Percentiles rank a stretch among this genome's conserved stretches.
Evolutionary conservation across 2,329 filamentous ascomycete genomes (phyloP).

Genomic region (Clarireedia paspali): DNA sequence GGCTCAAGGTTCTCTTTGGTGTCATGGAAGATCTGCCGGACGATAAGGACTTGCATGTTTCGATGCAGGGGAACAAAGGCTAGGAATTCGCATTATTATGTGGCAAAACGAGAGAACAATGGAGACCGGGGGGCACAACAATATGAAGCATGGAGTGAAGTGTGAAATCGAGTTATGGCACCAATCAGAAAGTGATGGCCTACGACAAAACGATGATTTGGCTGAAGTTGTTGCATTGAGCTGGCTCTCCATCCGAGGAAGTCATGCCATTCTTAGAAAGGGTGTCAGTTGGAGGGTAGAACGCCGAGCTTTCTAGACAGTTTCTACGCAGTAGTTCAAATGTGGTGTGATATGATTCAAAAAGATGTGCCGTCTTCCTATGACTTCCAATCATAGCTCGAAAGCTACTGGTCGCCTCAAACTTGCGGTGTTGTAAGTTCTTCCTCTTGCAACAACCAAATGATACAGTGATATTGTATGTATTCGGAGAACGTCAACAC

Average conservation of each 20-base stretch:
- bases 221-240: too few species aligned
- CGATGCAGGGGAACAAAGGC: constrained; percentile 1
- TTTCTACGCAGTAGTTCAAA: background rate
- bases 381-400: constrained; percentile 29
- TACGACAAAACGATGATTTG: too few species aligned
- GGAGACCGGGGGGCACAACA: background rate
- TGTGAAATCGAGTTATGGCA: background rate
- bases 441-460: constrained; percentile 28
- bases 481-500: constrained; percentile 26
- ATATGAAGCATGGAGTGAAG: background rate
- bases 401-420: constrained; percentile 31
- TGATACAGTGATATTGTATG: background rate
- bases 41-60: constrained; percentile 2
- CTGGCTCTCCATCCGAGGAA: too few species aligned
- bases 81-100: background rate
- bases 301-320: background rate
- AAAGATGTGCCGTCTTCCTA: constrained; percentile 28
- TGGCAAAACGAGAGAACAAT: constrained; percentile 1
- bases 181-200: background rate
- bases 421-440: constrained; percentile 26
- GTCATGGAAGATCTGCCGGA: constrained; percentile 35
- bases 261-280: too few species aligned
- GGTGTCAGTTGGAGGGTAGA: background rate
- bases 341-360: background rate
- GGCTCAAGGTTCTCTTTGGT: constrained; percentile 57